Evolutionary conservation across 2,329 filamentous ascomycete species (phyloP).

Genomic region (Pseudopyricularia javanii): DNA sequence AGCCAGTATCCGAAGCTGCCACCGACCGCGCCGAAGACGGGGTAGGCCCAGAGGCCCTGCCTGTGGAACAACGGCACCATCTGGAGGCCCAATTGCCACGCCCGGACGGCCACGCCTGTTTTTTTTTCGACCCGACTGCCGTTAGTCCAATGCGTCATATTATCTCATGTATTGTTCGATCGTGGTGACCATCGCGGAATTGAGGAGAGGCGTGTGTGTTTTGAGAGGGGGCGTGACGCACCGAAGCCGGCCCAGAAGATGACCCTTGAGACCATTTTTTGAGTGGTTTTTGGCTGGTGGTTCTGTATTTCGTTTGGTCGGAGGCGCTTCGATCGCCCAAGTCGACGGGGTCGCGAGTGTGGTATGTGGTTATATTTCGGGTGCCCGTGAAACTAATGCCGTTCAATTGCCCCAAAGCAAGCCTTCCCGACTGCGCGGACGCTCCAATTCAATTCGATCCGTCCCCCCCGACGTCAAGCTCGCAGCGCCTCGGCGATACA

Average conservation of each 20-base stretch:
- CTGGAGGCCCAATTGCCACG: conserved; percentile 97
- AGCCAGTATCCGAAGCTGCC: conserved; percentile 97
- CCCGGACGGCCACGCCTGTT: conserved; percentile 75
- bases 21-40: conserved; percentile 72
- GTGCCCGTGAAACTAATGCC: background rate
- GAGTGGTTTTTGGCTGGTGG: background rate
- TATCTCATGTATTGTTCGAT: background rate
- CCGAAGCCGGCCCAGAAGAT: conserved; percentile 88
- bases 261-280: conserved; percentile 47
- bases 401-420: background rate
- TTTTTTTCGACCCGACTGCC: background rate
- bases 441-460: background rate
- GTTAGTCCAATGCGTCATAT: background rate
- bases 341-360: background rate
- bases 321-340: background rate
- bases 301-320: background rate
- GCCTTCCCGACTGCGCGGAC: background rate
- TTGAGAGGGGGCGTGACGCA: conserved; percentile 33
- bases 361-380: background rate
- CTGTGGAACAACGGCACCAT: conserved; percentile 90
- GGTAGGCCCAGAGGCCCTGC: conserved; percentile 81
- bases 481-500: background rate
- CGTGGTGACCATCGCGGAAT: background rate
- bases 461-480: background rate
- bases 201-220: background rate